Evolutionary conservation across 208 protist species (phyloP), one percentile per base, ranked within the genome.

Genomic region (Trypanosoma congolense): DNA sequence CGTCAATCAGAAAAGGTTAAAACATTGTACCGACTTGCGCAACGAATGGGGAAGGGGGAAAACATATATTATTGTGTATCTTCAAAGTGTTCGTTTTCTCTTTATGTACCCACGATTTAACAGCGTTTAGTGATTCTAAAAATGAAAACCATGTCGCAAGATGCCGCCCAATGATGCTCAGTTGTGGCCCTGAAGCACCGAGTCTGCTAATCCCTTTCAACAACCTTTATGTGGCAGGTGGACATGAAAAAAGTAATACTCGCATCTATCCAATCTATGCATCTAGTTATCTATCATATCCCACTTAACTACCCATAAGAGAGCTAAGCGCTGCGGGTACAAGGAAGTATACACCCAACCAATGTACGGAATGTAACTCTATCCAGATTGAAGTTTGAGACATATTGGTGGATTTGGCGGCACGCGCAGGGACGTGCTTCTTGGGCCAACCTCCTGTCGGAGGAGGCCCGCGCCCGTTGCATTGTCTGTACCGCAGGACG

Each of bases 331-430:
- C n/a, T n/a, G n/a, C n/a, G 42, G 18, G 42, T 18, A 18, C 12
- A 38, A 6, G 12, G 9, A 38, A 38, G 12, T 38, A 38, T 38
- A 38, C 12, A 16, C 33, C 33, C 12, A 6, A 38, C 9, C 8
- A 47, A 47, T 47, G 43, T 10, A 47, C 8, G 19, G 35, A n/a
- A 8, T n/a, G 14, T 18, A 28, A 36, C 22, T 29, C 38, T 46
- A 63, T 1, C 22, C 22, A 24, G 48, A n/a, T 26, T 54, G 43
- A 40, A 64, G 24, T 40, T 68, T 73, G 26, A 90, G 66, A 5
- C 76, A 61, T 31, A 90, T 74, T 33, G 82, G 77, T 30, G 82
- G 76, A 25, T 68, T 75, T 9, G 78, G 76, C n/a, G 82, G 77
- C 43, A 86, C 44, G 52, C 77, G 82, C 48, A 73, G 48, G 30